These are phyloP conservation scores for Podospora bellae-mahoneyi DNA, from an alignment of 495 filamentous ascomycete genomes.

Conservation along the genomic window DNA sequence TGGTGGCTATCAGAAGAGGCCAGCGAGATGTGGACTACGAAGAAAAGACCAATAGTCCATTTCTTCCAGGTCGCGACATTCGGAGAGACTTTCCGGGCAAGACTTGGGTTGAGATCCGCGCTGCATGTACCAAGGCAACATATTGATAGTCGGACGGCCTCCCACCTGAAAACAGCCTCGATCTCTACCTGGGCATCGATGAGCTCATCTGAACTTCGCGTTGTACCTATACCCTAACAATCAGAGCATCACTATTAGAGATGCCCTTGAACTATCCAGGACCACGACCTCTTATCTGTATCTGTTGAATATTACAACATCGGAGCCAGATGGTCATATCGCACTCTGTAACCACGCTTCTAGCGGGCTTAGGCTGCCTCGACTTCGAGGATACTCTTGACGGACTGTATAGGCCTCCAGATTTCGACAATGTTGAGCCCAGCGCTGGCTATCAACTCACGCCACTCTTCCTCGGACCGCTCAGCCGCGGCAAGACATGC, in stretches of 20 bases:
- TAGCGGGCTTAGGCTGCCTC: conserved; percentile 21
- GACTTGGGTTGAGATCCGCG: neutral
- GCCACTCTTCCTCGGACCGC: conserved; percentile 35
- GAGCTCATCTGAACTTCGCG: neutral
- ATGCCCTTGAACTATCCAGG: neutral
- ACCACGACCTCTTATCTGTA: neutral
- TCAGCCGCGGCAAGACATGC: conserved; percentile 30
- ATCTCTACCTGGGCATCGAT: neutral
- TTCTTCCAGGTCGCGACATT: neutral
- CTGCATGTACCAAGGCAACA: neutral
- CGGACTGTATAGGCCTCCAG: conserved; percentile 34
- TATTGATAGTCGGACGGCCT: neutral
- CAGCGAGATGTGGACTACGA: neutral
- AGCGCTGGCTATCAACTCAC: conserved; percentile 28
- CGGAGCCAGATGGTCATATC: no score
- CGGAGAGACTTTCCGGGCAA: neutral
- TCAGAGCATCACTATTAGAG: neutral
- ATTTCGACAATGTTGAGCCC: conserved; percentile 46
- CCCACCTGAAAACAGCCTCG: neutral
- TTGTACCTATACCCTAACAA: neutral
- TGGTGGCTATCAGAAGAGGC: neutral
- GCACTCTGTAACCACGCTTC: no score
- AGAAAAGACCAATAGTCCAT: neutral
- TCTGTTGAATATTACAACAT: neutral
- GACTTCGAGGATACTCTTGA: conserved; percentile 45